A percentile compares a stretch with the other conserved stretches of the same genome.
Conservation (phyloP, 2,329 filamentous ascomycete genomes). For the Penicillium sp. region DNA sequence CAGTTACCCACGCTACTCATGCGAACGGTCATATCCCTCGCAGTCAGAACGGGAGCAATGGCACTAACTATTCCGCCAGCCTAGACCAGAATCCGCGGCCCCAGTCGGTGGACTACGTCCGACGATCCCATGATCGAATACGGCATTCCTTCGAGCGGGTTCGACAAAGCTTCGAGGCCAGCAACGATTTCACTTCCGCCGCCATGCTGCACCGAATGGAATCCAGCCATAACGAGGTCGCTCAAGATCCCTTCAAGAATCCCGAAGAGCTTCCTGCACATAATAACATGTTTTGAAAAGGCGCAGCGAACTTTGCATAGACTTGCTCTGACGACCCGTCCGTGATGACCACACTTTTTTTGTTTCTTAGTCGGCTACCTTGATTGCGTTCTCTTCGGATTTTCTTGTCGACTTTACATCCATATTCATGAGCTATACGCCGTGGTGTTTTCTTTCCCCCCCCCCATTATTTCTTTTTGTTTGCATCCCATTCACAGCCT, state of each 20-base stretch:
- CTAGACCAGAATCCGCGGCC: constrained; percentile 54
- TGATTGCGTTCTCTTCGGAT: constrained; percentile 19
- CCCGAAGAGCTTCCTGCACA: constrained; percentile 34
- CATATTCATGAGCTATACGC: constrained; percentile 26
- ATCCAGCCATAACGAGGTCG: constrained; percentile 53
- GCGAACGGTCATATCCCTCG: constrained; percentile 78
- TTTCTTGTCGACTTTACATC: constrained; percentile 6
- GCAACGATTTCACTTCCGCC: constrained; percentile 87
- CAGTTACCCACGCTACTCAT: constrained; percentile 70
- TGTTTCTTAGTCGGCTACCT: constrained; percentile 26
- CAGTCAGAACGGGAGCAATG: constrained; percentile 90
- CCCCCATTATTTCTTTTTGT: constrained; percentile 30
- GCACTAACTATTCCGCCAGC: constrained; percentile 77
- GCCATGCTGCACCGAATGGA: constrained; percentile 82
- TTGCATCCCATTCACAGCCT: constrained; percentile 21
- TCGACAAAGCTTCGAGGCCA: constrained; percentile 80
- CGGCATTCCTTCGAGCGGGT: constrained; percentile 84
- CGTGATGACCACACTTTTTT: constrained; percentile 29
- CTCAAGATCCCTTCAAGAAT: constrained; percentile 33
- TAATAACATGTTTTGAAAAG: constrained; percentile 32
- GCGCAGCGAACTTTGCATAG: constrained; percentile 22
- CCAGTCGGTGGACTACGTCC: constrained; percentile 58
- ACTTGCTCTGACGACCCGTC: constrained; percentile 29
- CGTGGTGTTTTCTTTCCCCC: constrained; percentile 21
- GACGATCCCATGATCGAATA: constrained; percentile 82